Conservation (phyloP, 208 protist genomes). For the Blastocrithidia nonstop region DNA sequence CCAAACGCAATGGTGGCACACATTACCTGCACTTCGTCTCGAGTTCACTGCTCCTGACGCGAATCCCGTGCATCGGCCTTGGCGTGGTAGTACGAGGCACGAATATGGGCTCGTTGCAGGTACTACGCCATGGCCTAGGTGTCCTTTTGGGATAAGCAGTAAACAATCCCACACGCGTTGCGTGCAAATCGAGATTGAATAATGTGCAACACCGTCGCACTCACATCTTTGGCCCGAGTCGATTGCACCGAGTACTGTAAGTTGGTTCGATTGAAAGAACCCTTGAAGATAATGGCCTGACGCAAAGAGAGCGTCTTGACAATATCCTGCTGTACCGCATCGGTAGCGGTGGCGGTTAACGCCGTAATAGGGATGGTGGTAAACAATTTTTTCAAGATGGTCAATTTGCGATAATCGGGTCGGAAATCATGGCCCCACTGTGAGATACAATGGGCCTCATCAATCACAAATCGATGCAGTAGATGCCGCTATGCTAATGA, state of each 20-base stretch:
- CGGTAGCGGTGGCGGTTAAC: conserved; percentile 76
- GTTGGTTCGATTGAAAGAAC: conserved; percentile 68
- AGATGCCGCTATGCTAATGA: conserved; percentile 27
- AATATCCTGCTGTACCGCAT: conserved; percentile 75
- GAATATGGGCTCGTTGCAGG: conserved; percentile 29
- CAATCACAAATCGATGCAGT: conserved; percentile 77
- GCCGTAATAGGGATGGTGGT: conserved; percentile 52
- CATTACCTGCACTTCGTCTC: conserved; percentile 87
- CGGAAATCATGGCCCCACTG: conserved; percentile 96
- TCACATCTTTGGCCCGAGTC: conserved; percentile 28
- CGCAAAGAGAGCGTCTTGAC: conserved; percentile 54
- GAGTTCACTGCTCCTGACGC: conserved; percentile 81
- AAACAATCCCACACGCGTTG: conserved; percentile 69
- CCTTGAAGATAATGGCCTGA: conserved; percentile 63
- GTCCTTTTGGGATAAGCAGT: conserved; percentile 71
- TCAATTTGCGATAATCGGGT: conserved; percentile 62
- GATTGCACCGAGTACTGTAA: conserved; percentile 58
- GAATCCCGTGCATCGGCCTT: conserved; percentile 52
- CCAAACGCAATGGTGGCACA: conserved; percentile 96
- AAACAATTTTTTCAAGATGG: conserved; percentile 56
- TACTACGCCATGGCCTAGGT: conserved; percentile 61
- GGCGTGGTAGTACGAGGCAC: conserved; percentile 63
- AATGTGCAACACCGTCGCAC: conserved; percentile 29
- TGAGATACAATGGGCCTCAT: conserved; percentile 95
- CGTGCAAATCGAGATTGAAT: conserved; percentile 45